phyloP scores from a whole-genome alignment of 2,329 filamentous ascomycete species.

The Aspergillus sp. region DNA sequence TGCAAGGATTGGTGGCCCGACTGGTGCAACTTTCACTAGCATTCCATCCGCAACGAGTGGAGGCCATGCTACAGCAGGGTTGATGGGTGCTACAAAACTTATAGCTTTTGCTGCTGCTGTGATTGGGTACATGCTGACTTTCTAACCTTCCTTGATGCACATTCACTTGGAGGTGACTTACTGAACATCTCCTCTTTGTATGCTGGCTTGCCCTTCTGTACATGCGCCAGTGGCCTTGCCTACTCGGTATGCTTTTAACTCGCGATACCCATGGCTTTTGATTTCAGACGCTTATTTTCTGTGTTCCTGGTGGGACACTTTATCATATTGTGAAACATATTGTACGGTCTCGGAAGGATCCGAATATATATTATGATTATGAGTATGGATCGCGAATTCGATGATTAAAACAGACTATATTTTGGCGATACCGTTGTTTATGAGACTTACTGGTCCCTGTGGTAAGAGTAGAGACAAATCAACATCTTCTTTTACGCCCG shows the following conservation, averaged over 20 bases:
- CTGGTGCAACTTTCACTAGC: conserved; percentile 21
- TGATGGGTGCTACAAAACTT: conserved; percentile 18
- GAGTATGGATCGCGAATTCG: no score
- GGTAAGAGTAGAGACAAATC: no score
- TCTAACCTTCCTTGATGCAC: conserved; percentile 15
- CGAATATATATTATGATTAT: no score
- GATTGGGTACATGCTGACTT: conserved; percentile 24
- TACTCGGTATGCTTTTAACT: background rate
- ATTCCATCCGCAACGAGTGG: conserved; percentile 20
- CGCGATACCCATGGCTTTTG: background rate
- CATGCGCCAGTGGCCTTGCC: background rate
- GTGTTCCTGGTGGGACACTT: no score
- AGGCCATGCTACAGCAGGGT: conserved; percentile 17
- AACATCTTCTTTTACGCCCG: no score
- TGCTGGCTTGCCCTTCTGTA: background rate
- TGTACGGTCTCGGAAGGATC: no score
- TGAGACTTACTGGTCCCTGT: no score
- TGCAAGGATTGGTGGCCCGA: conserved; percentile 41
- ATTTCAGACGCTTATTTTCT: background rate
- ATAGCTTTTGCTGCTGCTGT: conserved; percentile 26
- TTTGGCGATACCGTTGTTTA: no score
- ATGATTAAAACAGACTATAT: no score
- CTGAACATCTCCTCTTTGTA: background rate
- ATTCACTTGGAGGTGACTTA: background rate
- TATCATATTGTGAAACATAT: no score